phyloP scores from a whole-genome alignment of 1,284 basidiomycete genomes.

The Trichosporon inkin region DNA sequence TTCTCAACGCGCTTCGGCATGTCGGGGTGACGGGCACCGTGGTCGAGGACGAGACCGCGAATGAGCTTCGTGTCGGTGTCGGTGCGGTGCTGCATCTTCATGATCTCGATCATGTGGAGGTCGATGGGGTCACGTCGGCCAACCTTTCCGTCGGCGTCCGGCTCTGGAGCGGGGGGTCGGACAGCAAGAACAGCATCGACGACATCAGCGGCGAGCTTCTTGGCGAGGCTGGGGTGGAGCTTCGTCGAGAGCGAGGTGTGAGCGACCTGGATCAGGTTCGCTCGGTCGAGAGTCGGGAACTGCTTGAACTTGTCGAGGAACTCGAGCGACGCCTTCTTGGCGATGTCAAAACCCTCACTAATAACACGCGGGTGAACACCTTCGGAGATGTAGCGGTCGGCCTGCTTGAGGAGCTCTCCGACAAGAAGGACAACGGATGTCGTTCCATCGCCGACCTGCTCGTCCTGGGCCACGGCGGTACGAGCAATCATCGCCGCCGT shows the following conservation, averaged over 20 bases:
- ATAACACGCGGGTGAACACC: constrained; percentile 97
- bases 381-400: constrained; percentile 95
- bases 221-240: constrained; percentile 75
- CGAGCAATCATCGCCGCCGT: constrained; percentile 99
- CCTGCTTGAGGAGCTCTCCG: constrained; percentile 95
- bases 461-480: constrained; percentile 96
- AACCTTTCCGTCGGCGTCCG: constrained; percentile 58
- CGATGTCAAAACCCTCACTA: constrained; percentile 91
- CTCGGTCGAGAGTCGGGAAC: constrained; percentile 69
- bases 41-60: constrained; percentile 81
- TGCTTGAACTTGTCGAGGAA: constrained; percentile 88
- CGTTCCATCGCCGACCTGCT: constrained; percentile 98
- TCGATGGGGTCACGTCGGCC: constrained; percentile 86
- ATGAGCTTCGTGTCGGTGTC: constrained; percentile 97
- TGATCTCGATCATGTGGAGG: constrained; percentile 98
- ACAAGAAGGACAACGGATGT: constrained; percentile 96
- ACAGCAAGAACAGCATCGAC: constrained; percentile 95
- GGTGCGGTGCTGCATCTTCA: constrained; percentile 99
- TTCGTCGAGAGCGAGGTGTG: constrained; percentile 94
- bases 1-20: constrained; percentile 99
- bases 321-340: constrained; percentile 84
- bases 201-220: constrained; percentile 83
- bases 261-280: constrained; percentile 87
- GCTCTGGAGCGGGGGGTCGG: constrained; percentile 62
- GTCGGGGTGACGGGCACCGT: constrained; percentile 95